Conservation (phyloP, 495 filamentous ascomycete genomes). For the Ramalina intermedia region DNA sequence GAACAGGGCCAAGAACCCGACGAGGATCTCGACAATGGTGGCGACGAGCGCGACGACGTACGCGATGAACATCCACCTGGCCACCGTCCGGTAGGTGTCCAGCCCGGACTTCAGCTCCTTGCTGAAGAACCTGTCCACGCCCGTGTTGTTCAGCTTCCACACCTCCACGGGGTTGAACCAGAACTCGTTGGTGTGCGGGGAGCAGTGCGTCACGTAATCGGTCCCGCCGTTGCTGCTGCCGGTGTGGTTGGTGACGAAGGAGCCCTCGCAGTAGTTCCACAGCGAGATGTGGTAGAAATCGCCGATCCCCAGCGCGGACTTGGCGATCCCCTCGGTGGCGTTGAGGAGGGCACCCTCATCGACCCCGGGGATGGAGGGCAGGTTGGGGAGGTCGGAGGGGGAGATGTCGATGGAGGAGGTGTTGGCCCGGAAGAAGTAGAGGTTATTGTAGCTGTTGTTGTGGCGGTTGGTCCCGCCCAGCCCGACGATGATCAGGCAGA, state of each 20-base stretch:
- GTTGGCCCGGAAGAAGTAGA: slow-evolving; percentile 60
- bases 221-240: slow-evolving; percentile 33
- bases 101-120: slow-evolving; percentile 44
- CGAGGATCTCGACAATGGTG: slow-evolving; percentile 50
- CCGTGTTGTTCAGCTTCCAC: slow-evolving; percentile 46
- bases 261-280: slow-evolving; percentile 73
- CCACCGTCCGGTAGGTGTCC: slow-evolving; percentile 53
- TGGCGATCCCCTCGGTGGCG: slow-evolving; percentile 13
- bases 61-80: slow-evolving; percentile 67
- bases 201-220: slow-evolving; percentile 34
- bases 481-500: slow-evolving; percentile 59
- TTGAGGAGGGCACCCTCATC: slow-evolving; percentile 31
- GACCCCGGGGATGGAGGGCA: slow-evolving; percentile 21
- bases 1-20: slow-evolving; percentile 57
- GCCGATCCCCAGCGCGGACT: slow-evolving; percentile 41
- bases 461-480: slow-evolving; percentile 56
- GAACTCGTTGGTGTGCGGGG: slow-evolving; percentile 46
- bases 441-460: slow-evolving; percentile 28
- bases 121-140: slow-evolving; percentile 42
- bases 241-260: slow-evolving; percentile 28
- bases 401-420: slow-evolving; percentile 16
- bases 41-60: slow-evolving; percentile 56
- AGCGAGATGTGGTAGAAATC: slow-evolving; percentile 73
- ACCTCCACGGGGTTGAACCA: slow-evolving; percentile 58
- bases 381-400: slow-evolving; percentile 10